Percentiles rank a stretch among this genome's conserved stretches.
These are phyloP conservation scores for Diaporthe sp. DNA, from an alignment of 2,329 filamentous ascomycete species.

Conservation along the genomic window DNA sequence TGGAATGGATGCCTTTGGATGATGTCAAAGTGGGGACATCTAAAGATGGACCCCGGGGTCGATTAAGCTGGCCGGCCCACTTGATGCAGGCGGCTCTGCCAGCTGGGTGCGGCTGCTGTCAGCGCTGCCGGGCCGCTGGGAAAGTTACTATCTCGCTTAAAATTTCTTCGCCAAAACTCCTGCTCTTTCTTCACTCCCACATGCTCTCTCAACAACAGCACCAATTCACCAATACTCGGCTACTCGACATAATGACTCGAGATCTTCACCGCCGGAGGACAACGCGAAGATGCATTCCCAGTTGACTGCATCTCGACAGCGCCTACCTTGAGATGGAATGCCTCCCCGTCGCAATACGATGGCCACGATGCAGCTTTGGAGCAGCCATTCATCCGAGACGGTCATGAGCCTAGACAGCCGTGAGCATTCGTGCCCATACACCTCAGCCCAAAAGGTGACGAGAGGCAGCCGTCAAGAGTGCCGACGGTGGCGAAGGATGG, in stretches of 20 bases:
- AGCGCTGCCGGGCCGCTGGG: slow-evolving; percentile 25
- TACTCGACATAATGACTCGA: not conserved
- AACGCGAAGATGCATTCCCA: not conserved
- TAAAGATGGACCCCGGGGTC: not conserved
- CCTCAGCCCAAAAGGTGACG: too few species aligned
- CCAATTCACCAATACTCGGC: not conserved
- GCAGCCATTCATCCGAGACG: not conserved
- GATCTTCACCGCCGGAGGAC: not conserved
- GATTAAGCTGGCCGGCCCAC: not conserved
- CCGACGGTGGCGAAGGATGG: too few species aligned
- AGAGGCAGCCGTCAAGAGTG: too few species aligned
- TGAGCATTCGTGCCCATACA: not conserved
- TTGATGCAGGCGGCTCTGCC: not conserved
- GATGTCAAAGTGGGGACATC: slow-evolving; percentile 39
- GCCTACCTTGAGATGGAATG: not conserved
- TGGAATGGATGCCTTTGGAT: slow-evolving; percentile 28
- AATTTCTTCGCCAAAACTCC: slow-evolving; percentile 24
- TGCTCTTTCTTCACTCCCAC: not conserved
- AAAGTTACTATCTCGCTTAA: slow-evolving; percentile 4
- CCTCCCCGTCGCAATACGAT: not conserved
- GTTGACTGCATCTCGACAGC: not conserved
- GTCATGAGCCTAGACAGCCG: not conserved
- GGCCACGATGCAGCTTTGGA: not conserved
- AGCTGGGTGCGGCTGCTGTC: slow-evolving; percentile 13
- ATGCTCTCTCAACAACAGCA: not conserved